Percentiles rank a stretch among this genome's conserved stretches.
Conservation (phyloP, 371 early-diverging fungal genomes). For the Mucor lusitanicus region DNA sequence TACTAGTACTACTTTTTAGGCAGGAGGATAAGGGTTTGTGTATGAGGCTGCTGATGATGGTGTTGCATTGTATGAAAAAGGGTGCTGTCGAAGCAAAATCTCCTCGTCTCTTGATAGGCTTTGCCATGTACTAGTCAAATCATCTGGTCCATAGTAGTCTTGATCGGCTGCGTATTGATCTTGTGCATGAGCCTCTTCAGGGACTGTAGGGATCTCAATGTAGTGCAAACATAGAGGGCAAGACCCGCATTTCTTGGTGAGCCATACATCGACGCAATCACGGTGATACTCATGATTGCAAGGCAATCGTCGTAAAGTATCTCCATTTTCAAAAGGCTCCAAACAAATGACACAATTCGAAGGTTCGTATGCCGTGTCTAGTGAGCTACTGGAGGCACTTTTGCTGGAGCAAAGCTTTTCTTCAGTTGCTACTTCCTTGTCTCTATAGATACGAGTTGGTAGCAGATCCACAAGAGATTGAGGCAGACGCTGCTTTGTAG, state of each 20-base stretch:
- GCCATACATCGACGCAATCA: constrained; percentile 71
- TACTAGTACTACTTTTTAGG: not conserved
- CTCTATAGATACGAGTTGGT: constrained; percentile 19
- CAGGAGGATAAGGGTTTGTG: not conserved
- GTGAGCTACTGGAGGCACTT: not conserved
- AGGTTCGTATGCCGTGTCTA: not conserved
- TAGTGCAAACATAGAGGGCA: constrained; percentile 48
- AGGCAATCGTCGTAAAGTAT: constrained; percentile 61
- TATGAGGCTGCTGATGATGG: not conserved
- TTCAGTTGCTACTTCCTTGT: not conserved
- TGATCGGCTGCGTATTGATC: not conserved
- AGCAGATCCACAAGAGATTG: constrained; percentile 13
- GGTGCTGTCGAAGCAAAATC: constrained; percentile 4
- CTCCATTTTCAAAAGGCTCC: constrained; percentile 62
- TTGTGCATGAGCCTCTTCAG: constrained; percentile 6
- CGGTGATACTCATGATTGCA: constrained; percentile 82
- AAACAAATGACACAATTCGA: constrained; percentile 76
- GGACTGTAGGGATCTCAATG: constrained; percentile 11
- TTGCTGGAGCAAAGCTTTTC: not conserved
- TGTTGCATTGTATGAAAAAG: not conserved
- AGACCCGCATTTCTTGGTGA: constrained; percentile 46
- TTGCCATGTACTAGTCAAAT: constrained; percentile 7
- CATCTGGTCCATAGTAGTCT: constrained; percentile 4
- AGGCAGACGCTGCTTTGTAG: not conserved
- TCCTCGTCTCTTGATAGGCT: constrained; percentile 2